Base-by-base conservation (phyloP, 805 yeast species). In the Wickerhamiella cacticola region DNA sequence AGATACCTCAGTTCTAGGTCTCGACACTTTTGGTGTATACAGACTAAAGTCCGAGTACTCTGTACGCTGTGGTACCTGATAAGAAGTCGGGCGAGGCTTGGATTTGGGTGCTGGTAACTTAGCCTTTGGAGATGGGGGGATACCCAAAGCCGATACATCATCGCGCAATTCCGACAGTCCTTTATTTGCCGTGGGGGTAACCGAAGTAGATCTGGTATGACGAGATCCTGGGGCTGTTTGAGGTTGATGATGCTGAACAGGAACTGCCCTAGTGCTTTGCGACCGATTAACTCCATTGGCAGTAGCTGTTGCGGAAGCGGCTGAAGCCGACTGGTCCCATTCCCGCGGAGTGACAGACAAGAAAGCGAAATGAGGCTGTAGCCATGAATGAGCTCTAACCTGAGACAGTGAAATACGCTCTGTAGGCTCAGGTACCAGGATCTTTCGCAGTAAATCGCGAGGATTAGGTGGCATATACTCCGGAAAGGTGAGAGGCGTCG, bases 401-500 rank as follows among this genome's bases (percentile, higher is more conserved):
- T 79, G 81, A 56, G 71, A 71, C 55, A 89, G 69, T 39, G 69
- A 69, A 31, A 84, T 74, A 64, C 98, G 76, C 58, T 72, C 78
- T 52, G 68, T 75, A 7, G 97, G 97, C 61, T 88, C 85, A 1
- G 96, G 72, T 10, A 87, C 89, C 31, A 68, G 73, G 31, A 89
- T 82, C 60, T 80, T 80, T 57, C 97, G 74, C 53, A 92, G 68
- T 53, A 92, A 69, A 66, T 92, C 96, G 63, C 98, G 75, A 4
- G 97, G 92, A 62, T 84, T 72, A 2, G 96, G 94, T 36, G 79
- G 80, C 48, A 92, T 78, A 61, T 85, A 88, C 62, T 88, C 96
- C 0, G 98, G 98, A 65, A 92, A 92, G 3, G 96, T 92, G 58
- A 92, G 70, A 3, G 95, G 85, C 1, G 96, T 86, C 45, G 79